phyloP scores from a whole-genome alignment of 257 asterid genomes.

The Solanum rostratum region DNA sequence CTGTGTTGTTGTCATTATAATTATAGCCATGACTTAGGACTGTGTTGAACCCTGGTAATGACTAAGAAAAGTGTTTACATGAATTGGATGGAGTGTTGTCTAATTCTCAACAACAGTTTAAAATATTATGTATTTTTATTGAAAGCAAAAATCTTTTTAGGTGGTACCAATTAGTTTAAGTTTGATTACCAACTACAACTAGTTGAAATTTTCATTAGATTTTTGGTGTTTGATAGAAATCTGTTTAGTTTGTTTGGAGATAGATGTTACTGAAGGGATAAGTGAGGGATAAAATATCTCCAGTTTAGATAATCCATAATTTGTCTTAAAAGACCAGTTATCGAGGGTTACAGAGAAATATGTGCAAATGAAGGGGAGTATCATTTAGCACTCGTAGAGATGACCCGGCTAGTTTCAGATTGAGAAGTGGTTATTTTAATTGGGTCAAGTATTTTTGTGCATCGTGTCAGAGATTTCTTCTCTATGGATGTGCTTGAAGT shows the following conservation, averaged over 20 bases:
- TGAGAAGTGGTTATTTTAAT: not conserved
- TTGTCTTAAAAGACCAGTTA: not conserved
- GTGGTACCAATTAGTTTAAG: not conserved
- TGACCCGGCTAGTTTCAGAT: not conserved
- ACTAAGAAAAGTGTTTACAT: not conserved
- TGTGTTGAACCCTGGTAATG: not conserved
- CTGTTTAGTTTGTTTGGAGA: not conserved
- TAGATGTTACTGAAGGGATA: not conserved
- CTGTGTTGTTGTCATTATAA: not conserved
- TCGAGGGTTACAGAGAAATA: not conserved
- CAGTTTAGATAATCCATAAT: not conserved
- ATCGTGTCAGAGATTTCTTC: not conserved
- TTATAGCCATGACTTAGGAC: not conserved
- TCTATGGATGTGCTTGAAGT: not conserved
- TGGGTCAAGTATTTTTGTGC: not conserved
- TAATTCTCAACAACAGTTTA: not conserved
- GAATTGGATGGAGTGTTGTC: not conserved
- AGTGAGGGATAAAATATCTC: not conserved
- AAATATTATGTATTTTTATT: not conserved
- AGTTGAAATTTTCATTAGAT: not conserved
- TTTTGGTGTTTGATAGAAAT: not conserved
- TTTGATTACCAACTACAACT: not conserved
- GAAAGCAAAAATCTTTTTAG: not conserved
- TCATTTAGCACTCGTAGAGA: not conserved
- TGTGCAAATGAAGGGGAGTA: not conserved